A percentile compares a stretch with the other conserved stretches of the same genome.
phyloP scores from a whole-genome alignment of 139 green algal genomes.

The Chlorella sp. region DNA sequence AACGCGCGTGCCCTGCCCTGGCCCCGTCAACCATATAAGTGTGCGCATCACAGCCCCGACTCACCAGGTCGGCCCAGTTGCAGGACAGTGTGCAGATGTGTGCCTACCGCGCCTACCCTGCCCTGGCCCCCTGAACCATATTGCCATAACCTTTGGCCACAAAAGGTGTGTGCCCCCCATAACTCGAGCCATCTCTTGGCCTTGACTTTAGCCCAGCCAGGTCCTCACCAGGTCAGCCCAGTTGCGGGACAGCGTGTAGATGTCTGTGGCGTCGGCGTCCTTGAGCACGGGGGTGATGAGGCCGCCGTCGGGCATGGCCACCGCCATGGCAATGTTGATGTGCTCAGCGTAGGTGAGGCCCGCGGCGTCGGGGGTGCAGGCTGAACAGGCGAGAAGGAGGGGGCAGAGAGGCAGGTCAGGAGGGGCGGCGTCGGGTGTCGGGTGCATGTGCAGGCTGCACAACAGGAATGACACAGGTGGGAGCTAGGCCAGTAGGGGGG shows the following conservation, averaged over 20 bases:
- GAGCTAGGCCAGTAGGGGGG: too few relatives aligned
- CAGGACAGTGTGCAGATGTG: too few relatives aligned
- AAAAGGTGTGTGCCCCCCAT: too few relatives aligned
- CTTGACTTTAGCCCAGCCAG: neutral
- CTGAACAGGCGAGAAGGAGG: conserved; percentile 37
- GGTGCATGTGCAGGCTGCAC: too few relatives aligned
- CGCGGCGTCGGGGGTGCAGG: conserved; percentile 83
- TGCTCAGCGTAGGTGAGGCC: conserved; percentile 94
- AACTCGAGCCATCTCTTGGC: too few relatives aligned
- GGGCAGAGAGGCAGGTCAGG: neutral
- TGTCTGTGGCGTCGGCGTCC: conserved; percentile 92
- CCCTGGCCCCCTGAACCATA: neutral
- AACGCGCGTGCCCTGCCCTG: too few relatives aligned
- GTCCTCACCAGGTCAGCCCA: conserved; percentile 75
- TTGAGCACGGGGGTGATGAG: conserved; percentile 98
- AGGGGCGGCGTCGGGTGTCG: too few relatives aligned
- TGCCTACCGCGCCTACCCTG: too few relatives aligned
- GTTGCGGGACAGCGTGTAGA: conserved; percentile 93
- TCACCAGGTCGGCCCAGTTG: too few relatives aligned
- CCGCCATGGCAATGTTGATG: conserved; percentile 95
- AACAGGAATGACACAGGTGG: too few relatives aligned
- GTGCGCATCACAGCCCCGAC: too few relatives aligned
- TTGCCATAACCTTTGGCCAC: neutral
- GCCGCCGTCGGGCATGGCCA: conserved; percentile 96
- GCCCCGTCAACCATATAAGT: too few relatives aligned